phyloP scores from a whole-genome alignment of 345 rosid genomes.

The Sapria himalayana region DNA sequence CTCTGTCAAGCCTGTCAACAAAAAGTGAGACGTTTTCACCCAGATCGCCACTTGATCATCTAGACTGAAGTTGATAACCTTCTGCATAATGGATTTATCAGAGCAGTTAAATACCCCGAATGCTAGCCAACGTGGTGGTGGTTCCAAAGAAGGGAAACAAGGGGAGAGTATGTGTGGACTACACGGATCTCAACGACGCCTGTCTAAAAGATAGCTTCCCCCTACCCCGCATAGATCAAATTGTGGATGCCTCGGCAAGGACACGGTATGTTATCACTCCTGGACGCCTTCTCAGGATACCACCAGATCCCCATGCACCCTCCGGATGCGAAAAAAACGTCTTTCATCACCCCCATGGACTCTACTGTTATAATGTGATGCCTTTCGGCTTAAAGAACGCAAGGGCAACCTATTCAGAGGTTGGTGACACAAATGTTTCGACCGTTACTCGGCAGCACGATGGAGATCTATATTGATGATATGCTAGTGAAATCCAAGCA shows the following conservation, averaged over 20 bases:
- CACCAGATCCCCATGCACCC: not conserved
- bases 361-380: not conserved
- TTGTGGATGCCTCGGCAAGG: not conserved
- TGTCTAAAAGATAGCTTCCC: constrained; percentile 1
- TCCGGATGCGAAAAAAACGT: not conserved
- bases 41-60: no score
- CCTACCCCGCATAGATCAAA: not conserved
- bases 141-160: no score
- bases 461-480: constrained; percentile 5
- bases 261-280: not conserved
- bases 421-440: not conserved
- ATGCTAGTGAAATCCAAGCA: not conserved
- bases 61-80: no score
- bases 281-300: constrained; percentile 4
- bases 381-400: constrained; percentile 5
- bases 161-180: constrained; percentile 2
- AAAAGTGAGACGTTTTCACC: no score
- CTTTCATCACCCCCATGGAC: not conserved
- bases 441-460: not conserved
- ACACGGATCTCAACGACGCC: not conserved
- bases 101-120: no score
- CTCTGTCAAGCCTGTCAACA: no score
- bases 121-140: no score
- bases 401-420: not conserved
- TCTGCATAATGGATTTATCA: no score